phyloP scores from a whole-genome alignment of 192 early-diverging fungal species.

The Neocallimastix lanati region DNA sequence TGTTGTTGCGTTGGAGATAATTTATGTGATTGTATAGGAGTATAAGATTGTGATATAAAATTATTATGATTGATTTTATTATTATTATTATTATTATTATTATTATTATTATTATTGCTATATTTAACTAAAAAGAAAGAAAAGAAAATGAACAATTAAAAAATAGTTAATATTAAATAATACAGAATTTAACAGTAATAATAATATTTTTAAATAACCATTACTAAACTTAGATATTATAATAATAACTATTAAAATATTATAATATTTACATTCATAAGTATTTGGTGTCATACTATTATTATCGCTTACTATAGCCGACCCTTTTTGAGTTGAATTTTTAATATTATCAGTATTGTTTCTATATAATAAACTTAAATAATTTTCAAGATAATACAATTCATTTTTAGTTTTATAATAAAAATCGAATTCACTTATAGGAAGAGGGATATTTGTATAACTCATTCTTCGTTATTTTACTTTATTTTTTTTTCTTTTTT shows the following conservation, averaged over 20 bases:
- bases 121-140: background rate
- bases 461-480: too few relatives aligned
- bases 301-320: too few relatives aligned
- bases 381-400: background rate
- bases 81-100: background rate
- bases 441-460: background rate
- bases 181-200: too few relatives aligned
- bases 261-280: too few relatives aligned
- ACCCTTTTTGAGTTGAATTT: background rate
- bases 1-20: background rate
- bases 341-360: background rate
- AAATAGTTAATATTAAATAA: too few relatives aligned
- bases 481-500: too few relatives aligned
- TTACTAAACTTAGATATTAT: too few relatives aligned
- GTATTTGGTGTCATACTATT: too few relatives aligned
- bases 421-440: background rate
- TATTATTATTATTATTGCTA: background rate
- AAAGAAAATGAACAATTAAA: too few relatives aligned
- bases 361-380: background rate
- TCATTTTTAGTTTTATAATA: background rate
- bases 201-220: too few relatives aligned
- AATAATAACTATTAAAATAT: too few relatives aligned
- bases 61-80: background rate
- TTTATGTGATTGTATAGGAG: background rate
- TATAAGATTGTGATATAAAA: background rate